Conservation (phyloP, 2,329 filamentous ascomycete genomes). For the Chalaropsis thielavioides region DNA sequence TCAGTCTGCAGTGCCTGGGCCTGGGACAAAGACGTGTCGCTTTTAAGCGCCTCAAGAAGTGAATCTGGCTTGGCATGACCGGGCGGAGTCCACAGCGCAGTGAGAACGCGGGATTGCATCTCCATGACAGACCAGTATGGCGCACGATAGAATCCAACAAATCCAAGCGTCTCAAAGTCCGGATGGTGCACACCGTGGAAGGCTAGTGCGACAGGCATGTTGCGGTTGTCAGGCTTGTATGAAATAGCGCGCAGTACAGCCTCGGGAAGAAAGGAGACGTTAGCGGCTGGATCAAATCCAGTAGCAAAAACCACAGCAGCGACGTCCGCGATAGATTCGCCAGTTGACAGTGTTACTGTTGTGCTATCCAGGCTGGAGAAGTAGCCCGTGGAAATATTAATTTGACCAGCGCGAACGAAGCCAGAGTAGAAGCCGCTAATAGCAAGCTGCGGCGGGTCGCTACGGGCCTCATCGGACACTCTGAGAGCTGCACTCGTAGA, state of each 20-base stretch:
- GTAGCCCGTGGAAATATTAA: constrained; percentile 38
- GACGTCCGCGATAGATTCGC: constrained; percentile 36
- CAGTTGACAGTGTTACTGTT: constrained; percentile 25
- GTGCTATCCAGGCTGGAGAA: constrained; percentile 24
- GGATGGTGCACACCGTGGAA: constrained; percentile 52
- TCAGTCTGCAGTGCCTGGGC: constrained; percentile 38
- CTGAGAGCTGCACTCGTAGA: constrained; percentile 29
- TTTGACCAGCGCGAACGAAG: constrained; percentile 53
- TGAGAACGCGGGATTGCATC: constrained; percentile 62
- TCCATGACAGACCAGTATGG: constrained; percentile 82
- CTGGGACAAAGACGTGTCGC: constrained; percentile 32
- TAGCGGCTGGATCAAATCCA: constrained; percentile 52
- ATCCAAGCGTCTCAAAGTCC: constrained; percentile 50
- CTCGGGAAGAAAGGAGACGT: constrained; percentile 48
- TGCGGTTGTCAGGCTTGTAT: constrained; percentile 38
- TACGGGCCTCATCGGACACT: constrained; percentile 28
- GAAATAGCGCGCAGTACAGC: constrained; percentile 42
- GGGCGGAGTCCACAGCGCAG: constrained; percentile 40
- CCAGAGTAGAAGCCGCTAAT: constrained; percentile 60
- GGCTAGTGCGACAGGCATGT: constrained; percentile 51
- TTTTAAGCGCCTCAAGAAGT: constrained; percentile 20
- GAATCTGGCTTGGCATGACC: constrained; percentile 3
- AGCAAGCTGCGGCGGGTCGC: constrained; percentile 48
- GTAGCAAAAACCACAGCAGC: constrained; percentile 60
- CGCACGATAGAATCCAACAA: constrained; percentile 71